A percentile compares a stretch with the other conserved stretches of the same genome.
phyloP scores from a whole-genome alignment of 202 grass and related monocot genomes.

The Hordeum pubiflorum region DNA sequence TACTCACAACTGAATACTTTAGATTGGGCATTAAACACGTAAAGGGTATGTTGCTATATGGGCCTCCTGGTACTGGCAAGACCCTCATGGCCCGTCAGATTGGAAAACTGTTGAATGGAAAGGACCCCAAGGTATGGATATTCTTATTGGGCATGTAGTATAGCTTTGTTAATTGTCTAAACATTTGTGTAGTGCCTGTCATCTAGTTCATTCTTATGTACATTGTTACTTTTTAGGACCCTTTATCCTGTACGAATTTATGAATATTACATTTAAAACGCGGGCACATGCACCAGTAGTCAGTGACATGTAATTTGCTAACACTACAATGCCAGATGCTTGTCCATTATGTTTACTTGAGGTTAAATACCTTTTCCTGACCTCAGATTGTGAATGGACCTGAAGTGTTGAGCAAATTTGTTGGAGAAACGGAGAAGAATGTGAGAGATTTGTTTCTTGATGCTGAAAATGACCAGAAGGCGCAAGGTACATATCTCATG shows the following conservation, averaged over 20 bases:
- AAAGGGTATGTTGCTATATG: conserved; percentile 90
- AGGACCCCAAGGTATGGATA: conserved; percentile 70
- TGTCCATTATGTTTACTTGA: conserved; percentile 39
- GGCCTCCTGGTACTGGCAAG: conserved; percentile 95
- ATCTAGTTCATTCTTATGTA: neutral
- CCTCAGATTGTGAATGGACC: conserved; percentile 80
- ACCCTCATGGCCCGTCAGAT: conserved; percentile 99
- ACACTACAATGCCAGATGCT: conserved; percentile 14
- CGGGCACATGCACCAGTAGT: neutral
- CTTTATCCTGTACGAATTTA: neutral
- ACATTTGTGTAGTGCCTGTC: neutral
- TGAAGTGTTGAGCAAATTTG: conserved; percentile 97
- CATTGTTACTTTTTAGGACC: neutral
- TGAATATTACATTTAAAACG: neutral
- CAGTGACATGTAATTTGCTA: conserved; percentile 1
- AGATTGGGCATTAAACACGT: conserved; percentile 97
- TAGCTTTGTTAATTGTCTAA: conserved; percentile 10
- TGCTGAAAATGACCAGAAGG: conserved; percentile 88
- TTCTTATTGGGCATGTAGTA: conserved; percentile 16
- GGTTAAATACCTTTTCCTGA: conserved; percentile 47
- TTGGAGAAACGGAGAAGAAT: conserved; percentile 99
- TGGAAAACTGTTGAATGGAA: conserved; percentile 93
- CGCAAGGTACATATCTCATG: conserved; percentile 39
- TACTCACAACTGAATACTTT: conserved; percentile 27
- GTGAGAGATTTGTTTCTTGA: conserved; percentile 99